These are phyloP conservation scores for Talaromyces sp. DNA, from an alignment of 2,329 filamentous ascomycete genomes.

Conservation along the genomic window DNA sequence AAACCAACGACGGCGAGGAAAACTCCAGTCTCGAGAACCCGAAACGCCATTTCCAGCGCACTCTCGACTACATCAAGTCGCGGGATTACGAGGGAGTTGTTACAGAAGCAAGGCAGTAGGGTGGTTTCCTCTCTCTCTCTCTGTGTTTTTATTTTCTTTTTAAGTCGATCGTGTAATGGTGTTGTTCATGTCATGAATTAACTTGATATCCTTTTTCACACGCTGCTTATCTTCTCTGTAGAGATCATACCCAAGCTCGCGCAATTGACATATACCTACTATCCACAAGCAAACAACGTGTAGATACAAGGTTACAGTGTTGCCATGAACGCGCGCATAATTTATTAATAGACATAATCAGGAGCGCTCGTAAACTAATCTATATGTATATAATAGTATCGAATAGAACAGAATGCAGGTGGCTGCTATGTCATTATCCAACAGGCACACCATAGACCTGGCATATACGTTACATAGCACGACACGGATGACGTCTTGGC, in stretches of 20 bases:
- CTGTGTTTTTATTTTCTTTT: neutral
- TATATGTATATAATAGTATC: too few relatives aligned
- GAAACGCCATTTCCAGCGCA: slow-evolving; percentile 89
- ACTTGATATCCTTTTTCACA: slow-evolving; percentile 6
- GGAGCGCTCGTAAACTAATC: too few relatives aligned
- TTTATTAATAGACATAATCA: neutral
- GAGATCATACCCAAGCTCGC: neutral
- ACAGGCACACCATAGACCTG: neutral
- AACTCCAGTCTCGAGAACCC: slow-evolving; percentile 80
- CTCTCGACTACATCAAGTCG: slow-evolving; percentile 85
- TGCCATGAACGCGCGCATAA: too few relatives aligned
- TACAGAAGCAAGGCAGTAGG: slow-evolving; percentile 53
- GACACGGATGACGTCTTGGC: neutral
- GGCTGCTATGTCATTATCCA: neutral
- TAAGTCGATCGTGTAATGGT: slow-evolving; percentile 3
- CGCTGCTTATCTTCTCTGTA: neutral
- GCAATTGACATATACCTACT: neutral
- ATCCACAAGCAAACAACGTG: neutral
- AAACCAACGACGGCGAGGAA: slow-evolving; percentile 62
- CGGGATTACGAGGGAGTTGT: slow-evolving; percentile 92
- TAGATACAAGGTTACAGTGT: neutral
- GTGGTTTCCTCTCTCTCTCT: neutral
- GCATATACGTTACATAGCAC: neutral
- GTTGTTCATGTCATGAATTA: slow-evolving; percentile 10
- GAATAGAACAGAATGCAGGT: too few relatives aligned